Evolutionary conservation across 768 basidiomycete species (phyloP), one percentile per base, ranked within the genome.

Genomic region (Kwoniella heveanensis): DNA sequence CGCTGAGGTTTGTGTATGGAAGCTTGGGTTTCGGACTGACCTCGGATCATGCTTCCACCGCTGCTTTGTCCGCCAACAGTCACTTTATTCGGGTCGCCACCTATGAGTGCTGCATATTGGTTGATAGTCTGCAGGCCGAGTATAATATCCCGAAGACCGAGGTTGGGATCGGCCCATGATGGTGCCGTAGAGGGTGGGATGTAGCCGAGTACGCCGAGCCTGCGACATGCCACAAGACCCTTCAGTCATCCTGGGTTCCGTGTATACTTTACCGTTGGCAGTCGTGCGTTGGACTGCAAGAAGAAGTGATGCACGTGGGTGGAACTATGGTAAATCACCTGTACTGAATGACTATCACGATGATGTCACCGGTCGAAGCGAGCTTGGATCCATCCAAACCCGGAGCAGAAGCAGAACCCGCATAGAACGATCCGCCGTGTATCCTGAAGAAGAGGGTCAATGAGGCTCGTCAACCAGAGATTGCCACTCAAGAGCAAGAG

Each of bases 301-400:
- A 7, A 46, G 62, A 53, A 82, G 88, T 67, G 76, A 32, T 13
- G 32, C 32, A 32, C n/a, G n/a, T n/a, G n/a, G n/a, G 32, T 13
- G 32, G 13, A 32, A 13, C 32, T 32, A 90, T 86, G 62, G 85
- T 85, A 49, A 89, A 91, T n/a, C 90, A 83, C 54, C 92, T 86
- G 73, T 93, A 92, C 76, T 93, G 91, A 26, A 91, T 82, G 17
- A 90, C 87, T 8, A 87, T 88, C 19, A 93, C 90, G 59, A 93
- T 87, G 5, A 90, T 88, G 51, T 86, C 83, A 4, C 73, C 68
- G 6, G 88, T 88, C 0, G 83, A 72, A 0, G 91, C 90, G 17
- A 93, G 85, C 3, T 83, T 85, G 7, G 89, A 88, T 1, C 90
- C 91, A 77, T 92, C 89, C 12, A 95, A 81, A 29, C 87, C 90